Evolutionary conservation across 768 basidiomycete species (phyloP).

Genomic region (Lepiota brunneoincarnata): DNA sequence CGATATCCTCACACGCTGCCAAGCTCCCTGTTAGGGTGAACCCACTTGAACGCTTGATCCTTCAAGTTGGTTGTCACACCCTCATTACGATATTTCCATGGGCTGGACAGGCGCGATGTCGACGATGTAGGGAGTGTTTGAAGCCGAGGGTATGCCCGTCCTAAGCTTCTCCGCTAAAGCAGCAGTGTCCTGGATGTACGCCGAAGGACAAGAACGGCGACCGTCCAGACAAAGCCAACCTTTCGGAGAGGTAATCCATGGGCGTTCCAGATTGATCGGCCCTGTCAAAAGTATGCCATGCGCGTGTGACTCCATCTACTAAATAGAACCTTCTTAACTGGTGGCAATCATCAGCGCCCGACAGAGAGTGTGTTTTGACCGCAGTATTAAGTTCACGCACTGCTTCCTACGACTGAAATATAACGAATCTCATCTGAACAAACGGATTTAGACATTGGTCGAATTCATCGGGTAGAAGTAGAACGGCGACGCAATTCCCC

Average conservation of each 20-base stretch:
- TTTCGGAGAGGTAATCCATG: not conserved
- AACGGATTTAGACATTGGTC: not conserved
- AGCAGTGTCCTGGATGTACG: not conserved
- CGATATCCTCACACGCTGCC: too few species aligned
- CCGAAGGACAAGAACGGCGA: not conserved
- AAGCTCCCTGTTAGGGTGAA: too few species aligned
- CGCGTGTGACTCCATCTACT: not conserved
- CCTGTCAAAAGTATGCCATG: constrained; percentile 1
- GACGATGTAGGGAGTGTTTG: too few species aligned
- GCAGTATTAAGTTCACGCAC: not conserved
- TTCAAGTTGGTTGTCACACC: not conserved
- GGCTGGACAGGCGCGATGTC: not conserved
- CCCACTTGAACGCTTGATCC: not conserved
- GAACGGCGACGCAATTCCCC: constrained; percentile 15
- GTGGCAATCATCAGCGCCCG: not conserved
- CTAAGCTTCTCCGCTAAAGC: not conserved
- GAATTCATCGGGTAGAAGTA: not conserved
- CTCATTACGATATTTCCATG: not conserved
- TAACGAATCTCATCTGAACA: too few species aligned
- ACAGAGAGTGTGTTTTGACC: not conserved
- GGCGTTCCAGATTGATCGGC: constrained; percentile 6
- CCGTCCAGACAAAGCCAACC: not conserved
- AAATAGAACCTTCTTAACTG: not conserved
- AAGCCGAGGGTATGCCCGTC: not conserved
- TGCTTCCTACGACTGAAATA: not conserved